Evolutionary conservation across 371 early-diverging fungal genomes (phyloP).

Genomic region (Actinomortierella ambigua): DNA sequence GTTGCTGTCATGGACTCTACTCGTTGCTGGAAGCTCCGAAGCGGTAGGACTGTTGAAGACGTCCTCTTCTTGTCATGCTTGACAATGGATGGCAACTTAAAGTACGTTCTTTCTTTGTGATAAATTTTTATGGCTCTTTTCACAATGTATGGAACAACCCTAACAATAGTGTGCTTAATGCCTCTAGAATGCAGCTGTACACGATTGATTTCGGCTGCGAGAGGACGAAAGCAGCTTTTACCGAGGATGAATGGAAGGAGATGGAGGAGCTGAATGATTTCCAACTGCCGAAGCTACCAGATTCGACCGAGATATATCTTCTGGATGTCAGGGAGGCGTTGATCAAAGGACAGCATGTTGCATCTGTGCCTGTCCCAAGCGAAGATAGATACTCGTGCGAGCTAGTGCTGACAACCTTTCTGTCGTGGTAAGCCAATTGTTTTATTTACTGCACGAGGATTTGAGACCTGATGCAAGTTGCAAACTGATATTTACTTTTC

Average conservation of each 20-base stretch:
- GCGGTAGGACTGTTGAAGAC: slow-evolving; percentile 22
- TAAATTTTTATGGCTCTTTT: slow-evolving; percentile 5
- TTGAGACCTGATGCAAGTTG: neutral
- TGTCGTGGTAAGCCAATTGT: slow-evolving; percentile 21
- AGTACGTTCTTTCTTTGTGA: slow-evolving; percentile 9
- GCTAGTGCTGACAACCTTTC: slow-evolving; percentile 15
- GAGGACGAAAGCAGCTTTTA: slow-evolving; percentile 21
- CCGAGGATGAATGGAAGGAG: slow-evolving; percentile 26
- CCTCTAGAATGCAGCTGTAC: slow-evolving; percentile 24
- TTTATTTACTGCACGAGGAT: slow-evolving; percentile 8
- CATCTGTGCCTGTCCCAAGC: slow-evolving; percentile 20
- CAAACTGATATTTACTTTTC: neutral
- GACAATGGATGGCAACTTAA: slow-evolving; percentile 16
- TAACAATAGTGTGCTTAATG: neutral
- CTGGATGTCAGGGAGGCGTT: slow-evolving; percentile 19
- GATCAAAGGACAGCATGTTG: slow-evolving; percentile 11
- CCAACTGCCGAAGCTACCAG: slow-evolving; percentile 17
- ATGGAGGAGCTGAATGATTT: slow-evolving; percentile 19
- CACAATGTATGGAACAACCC: slow-evolving; percentile 4
- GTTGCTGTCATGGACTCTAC: slow-evolving; percentile 21
- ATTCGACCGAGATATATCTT: slow-evolving; percentile 19
- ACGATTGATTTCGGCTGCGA: slow-evolving; percentile 32
- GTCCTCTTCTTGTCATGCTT: slow-evolving; percentile 13
- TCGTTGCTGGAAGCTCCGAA: slow-evolving; percentile 24
- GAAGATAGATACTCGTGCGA: slow-evolving; percentile 26